These are phyloP conservation scores for Blastocladiella emersonii DNA, from an alignment of 371 early-diverging fungal species.

Conservation along the genomic window DNA sequence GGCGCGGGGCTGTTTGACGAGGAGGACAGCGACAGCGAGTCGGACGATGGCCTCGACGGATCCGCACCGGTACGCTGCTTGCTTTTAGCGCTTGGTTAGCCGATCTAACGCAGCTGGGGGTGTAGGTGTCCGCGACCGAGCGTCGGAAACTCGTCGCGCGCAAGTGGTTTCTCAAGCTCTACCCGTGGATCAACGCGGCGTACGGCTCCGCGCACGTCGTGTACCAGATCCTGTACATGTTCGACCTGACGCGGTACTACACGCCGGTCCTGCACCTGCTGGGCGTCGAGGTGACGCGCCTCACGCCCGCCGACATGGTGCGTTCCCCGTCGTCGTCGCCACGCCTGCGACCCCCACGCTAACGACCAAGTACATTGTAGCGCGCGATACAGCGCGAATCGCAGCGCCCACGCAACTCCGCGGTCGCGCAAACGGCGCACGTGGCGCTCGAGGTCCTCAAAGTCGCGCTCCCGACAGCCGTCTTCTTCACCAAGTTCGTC, in stretches of 20 bases:
- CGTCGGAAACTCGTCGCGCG: too few species aligned
- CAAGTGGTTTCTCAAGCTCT: constrained; percentile 34
- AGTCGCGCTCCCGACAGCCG: constrained; percentile 64
- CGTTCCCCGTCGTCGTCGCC: background rate
- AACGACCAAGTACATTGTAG: constrained; percentile 4
- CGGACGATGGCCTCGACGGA: background rate
- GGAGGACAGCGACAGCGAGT: constrained; percentile 12
- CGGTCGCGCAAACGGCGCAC: constrained; percentile 7
- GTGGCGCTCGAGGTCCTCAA: constrained; percentile 44
- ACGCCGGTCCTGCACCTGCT: constrained; percentile 65
- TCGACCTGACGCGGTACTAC: constrained; percentile 58
- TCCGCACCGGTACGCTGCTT: background rate
- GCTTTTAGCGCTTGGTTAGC: too few species aligned
- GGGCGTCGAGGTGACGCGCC: constrained; percentile 57
- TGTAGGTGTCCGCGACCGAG: too few species aligned
- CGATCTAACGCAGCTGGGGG: too few species aligned
- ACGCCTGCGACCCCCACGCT: too few species aligned
- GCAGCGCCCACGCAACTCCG: constrained; percentile 7
- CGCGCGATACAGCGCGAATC: constrained; percentile 15
- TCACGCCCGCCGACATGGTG: constrained; percentile 49
- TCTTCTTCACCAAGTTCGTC: constrained; percentile 81
- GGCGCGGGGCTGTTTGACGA: constrained; percentile 45
- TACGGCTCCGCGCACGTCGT: constrained; percentile 45
- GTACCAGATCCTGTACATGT: constrained; percentile 67
- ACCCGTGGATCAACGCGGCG: constrained; percentile 49